Percentiles rank a stretch among this genome's conserved stretches.
phyloP scores from a whole-genome alignment of 2,329 filamentous ascomycete genomes.

The Cercospora beticola region DNA sequence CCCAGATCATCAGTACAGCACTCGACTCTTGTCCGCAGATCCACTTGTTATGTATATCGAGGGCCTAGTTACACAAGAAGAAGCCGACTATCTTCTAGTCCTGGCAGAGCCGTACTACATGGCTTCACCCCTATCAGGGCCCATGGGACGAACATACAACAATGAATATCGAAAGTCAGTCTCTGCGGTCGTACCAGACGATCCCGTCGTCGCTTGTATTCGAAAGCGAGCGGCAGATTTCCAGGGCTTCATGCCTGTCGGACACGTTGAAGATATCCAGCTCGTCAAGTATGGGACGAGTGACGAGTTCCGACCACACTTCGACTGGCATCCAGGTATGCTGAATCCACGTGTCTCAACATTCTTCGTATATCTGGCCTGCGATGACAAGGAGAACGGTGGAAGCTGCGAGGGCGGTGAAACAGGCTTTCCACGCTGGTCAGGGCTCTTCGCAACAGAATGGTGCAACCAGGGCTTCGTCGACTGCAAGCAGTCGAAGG shows the following conservation, averaged over 20 bases:
- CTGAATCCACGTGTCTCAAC: neutral
- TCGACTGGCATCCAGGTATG: neutral
- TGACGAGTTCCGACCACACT: neutral
- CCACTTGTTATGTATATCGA: neutral
- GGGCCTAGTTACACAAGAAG: neutral
- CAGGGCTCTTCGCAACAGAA: neutral
- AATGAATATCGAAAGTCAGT: neutral
- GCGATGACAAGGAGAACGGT: neutral
- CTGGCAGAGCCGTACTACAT: neutral
- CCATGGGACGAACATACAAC: neutral
- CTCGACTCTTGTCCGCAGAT: neutral
- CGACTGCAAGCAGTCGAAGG: neutral
- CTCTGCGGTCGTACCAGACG: neutral
- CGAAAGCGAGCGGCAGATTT: neutral
- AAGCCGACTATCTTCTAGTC: neutral
- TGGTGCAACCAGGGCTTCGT: neutral
- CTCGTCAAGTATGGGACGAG: neutral
- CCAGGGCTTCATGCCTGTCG: neutral
- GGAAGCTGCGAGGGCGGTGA: neutral
- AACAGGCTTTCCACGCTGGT: neutral
- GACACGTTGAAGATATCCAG: neutral
- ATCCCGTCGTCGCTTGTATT: neutral
- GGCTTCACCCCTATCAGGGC: neutral
- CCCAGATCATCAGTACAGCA: constrained; percentile 1
- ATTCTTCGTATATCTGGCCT: neutral